A percentile compares a stretch with the other conserved stretches of the same genome.
Evolutionary conservation across 1,284 basidiomycete genomes (phyloP).

Genomic region (Ustilago crameri): DNA sequence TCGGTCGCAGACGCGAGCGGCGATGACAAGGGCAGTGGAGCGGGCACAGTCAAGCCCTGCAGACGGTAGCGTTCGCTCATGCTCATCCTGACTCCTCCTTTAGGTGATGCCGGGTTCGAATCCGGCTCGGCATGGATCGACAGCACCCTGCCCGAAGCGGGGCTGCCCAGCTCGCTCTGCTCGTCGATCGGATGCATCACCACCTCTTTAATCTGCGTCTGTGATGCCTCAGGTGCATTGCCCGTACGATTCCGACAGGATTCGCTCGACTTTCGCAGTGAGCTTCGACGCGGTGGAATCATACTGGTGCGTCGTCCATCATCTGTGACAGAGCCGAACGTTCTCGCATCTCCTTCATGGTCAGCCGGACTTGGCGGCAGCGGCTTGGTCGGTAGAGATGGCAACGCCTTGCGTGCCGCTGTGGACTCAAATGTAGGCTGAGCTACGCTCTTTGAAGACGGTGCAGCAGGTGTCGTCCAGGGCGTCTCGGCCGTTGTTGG

Average conservation of each 20-base stretch:
- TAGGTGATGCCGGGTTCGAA: constrained; percentile 27
- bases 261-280: constrained; percentile 23
- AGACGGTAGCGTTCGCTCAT: constrained; percentile 42
- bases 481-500: constrained; percentile 5
- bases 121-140: constrained; percentile 18
- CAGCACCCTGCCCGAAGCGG: constrained; percentile 11
- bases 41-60: constrained; percentile 35
- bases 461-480: constrained; percentile 6
- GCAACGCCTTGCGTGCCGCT: background rate
- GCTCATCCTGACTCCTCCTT: constrained; percentile 27
- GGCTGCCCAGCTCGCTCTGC: constrained; percentile 42
- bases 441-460: background rate
- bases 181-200: constrained; percentile 46
- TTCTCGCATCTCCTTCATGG: background rate
- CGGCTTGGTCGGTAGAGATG: constrained; percentile 9
- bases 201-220: constrained; percentile 8
- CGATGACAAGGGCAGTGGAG: constrained; percentile 29
- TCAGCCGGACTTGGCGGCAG: constrained; percentile 4
- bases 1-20: constrained; percentile 26
- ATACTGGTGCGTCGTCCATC: constrained; percentile 3
- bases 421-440: background rate
- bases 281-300: constrained; percentile 40
- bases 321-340: background rate
- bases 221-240: constrained; percentile 24
- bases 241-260: constrained; percentile 8